phyloP scores from a whole-genome alignment of 2,329 filamentous ascomycete genomes.

The Cladophialophora chaetospira region DNA sequence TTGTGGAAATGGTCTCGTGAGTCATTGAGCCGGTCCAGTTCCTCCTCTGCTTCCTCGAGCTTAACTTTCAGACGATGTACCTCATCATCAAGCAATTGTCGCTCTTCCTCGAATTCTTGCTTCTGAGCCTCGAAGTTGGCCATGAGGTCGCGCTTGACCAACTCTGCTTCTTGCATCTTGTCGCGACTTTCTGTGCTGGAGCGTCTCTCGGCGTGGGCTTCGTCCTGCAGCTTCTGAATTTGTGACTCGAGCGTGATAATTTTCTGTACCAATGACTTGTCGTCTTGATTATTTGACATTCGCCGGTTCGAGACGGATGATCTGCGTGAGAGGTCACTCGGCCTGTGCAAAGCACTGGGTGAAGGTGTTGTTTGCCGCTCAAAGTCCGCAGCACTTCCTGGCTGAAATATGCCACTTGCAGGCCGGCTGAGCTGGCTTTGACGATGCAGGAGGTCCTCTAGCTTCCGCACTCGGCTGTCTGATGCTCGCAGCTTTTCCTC shows the following conservation, averaged over 20 bases:
- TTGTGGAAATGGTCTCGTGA: constrained; percentile 80
- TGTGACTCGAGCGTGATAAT: constrained; percentile 75
- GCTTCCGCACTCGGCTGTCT: constrained; percentile 82
- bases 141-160: constrained; percentile 90
- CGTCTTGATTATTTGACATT: constrained; percentile 61
- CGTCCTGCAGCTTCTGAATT: constrained; percentile 69
- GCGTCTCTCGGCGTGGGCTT: constrained; percentile 63
- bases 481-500: constrained; percentile 77
- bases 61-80: constrained; percentile 73
- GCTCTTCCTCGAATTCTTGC: constrained; percentile 81
- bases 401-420: constrained; percentile 52
- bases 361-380: constrained; percentile 39
- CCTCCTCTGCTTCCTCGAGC: constrained; percentile 87
- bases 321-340: constrained; percentile 55
- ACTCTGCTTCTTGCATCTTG: constrained; percentile 79
- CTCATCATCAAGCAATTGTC: constrained; percentile 79
- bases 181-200: constrained; percentile 54
- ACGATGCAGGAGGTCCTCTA: constrained; percentile 89
- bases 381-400: constrained; percentile 42
- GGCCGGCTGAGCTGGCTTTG: constrained; percentile 64
- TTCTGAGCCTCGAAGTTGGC: constrained; percentile 93
- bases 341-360: constrained; percentile 38
- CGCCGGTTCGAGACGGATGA: constrained; percentile 64
- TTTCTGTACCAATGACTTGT: constrained; percentile 63
- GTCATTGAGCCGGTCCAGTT: constrained; percentile 80